A percentile compares a stretch with the other conserved stretches of the same genome.
Conservation (phyloP, 805 yeast species). For the Hanseniaspora clermontiae region DNA sequence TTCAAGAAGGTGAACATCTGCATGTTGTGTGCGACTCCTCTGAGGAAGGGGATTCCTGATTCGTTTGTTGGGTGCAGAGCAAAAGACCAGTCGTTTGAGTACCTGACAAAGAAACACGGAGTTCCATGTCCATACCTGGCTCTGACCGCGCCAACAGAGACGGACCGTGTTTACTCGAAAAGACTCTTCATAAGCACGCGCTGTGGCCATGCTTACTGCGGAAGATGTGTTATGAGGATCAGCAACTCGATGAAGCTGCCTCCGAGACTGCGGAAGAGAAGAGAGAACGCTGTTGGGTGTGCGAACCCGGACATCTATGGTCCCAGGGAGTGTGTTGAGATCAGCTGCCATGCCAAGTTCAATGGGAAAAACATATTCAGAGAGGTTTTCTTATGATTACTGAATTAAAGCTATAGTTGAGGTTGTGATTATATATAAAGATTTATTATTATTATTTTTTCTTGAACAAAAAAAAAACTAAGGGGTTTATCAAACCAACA, state of each 20-base stretch:
- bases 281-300: constrained; percentile 23
- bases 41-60: constrained; percentile 63
- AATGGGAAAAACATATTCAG: constrained; percentile 39
- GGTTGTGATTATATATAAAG: too few relatives aligned
- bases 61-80: constrained; percentile 29
- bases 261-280: constrained; percentile 20
- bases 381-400: constrained; percentile 36
- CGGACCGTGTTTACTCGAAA: constrained; percentile 49
- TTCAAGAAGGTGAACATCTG: constrained; percentile 35
- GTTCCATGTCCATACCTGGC: constrained; percentile 60
- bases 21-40: constrained; percentile 53
- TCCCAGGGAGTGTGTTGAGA: constrained; percentile 47
- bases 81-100: constrained; percentile 24
- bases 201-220: constrained; percentile 84
- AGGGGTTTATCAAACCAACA: constrained; percentile 29
- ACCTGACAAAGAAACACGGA: constrained; percentile 26
- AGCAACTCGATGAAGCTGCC: constrained; percentile 29
- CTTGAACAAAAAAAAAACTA: too few relatives aligned
- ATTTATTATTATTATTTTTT: too few relatives aligned
- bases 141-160: constrained; percentile 34
- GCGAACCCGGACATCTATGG: constrained; percentile 37
- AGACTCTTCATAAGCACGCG: constrained; percentile 47
- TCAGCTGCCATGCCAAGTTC: constrained; percentile 35
- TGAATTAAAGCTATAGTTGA: not conserved
- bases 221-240: constrained; percentile 65